Percentiles rank a stretch among this genome's conserved stretches.
Conservation (phyloP, 1,139 yeast genomes). For the Candida dubliniensis region DNA sequence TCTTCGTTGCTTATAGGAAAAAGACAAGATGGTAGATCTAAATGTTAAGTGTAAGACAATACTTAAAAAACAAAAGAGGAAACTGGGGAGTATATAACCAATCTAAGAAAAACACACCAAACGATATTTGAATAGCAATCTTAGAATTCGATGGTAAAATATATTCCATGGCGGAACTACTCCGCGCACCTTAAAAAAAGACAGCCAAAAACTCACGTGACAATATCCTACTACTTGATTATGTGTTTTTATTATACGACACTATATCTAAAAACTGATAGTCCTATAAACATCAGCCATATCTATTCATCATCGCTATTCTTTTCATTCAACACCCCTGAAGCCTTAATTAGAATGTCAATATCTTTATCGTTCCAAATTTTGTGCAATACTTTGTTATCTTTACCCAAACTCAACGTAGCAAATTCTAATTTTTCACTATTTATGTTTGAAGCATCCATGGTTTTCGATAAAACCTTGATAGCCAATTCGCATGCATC, state of each 20-base stretch:
- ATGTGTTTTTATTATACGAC: neutral
- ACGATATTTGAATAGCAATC: too few relatives aligned
- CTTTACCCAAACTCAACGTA: conserved; percentile 56
- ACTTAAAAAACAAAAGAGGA: too few relatives aligned
- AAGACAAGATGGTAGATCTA: neutral
- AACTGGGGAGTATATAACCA: too few relatives aligned
- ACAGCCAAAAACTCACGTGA: too few relatives aligned
- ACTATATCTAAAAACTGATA: neutral
- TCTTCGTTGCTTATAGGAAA: neutral
- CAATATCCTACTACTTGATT: neutral
- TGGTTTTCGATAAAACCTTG: conserved; percentile 90
- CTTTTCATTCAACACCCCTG: conserved; percentile 62
- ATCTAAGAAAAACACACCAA: too few relatives aligned
- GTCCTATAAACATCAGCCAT: neutral
- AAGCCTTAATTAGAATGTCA: conserved; percentile 67
- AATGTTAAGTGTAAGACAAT: too few relatives aligned
- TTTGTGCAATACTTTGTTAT: conserved; percentile 60
- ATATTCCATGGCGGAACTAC: too few relatives aligned
- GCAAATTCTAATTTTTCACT: conserved; percentile 77
- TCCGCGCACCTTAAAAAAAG: too few relatives aligned
- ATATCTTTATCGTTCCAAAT: conserved; percentile 82
- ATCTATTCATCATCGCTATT: conserved; percentile 25
- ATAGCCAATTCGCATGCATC: conserved; percentile 88
- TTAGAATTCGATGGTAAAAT: too few relatives aligned
- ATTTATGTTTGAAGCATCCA: conserved; percentile 80